These are phyloP conservation scores for Scutellaria barbata DNA, from an alignment of 257 asterid genomes.

Conservation along the genomic window DNA sequence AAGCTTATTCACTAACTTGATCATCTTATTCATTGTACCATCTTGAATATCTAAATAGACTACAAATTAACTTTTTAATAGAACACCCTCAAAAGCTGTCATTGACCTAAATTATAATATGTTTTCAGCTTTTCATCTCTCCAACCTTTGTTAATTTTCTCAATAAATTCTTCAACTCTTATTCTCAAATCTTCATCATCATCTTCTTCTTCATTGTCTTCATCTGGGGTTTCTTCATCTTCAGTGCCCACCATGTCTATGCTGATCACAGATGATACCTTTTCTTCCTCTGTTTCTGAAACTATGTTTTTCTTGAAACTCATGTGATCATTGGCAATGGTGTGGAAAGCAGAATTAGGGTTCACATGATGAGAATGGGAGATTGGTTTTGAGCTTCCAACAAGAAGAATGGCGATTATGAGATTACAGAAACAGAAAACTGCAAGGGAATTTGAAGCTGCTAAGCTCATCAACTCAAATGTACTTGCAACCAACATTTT, in stretches of 20 bases:
- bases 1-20: too few species aligned
- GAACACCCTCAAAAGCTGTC: too few species aligned
- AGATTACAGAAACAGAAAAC: conserved; percentile 76
- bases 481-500: conserved; percentile 49
- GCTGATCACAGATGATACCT: conserved; percentile 26
- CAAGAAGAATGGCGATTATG: conserved; percentile 59
- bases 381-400: conserved; percentile 45
- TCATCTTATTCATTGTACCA: too few species aligned
- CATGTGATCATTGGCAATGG: neutral
- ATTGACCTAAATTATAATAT: too few species aligned
- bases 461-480: conserved; percentile 52
- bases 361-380: neutral
- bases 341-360: too few species aligned
- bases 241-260: conserved; percentile 32
- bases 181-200: conserved; percentile 57
- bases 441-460: conserved; percentile 60
- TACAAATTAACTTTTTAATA: too few species aligned
- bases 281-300: conserved; percentile 25
- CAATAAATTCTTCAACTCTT: conserved; percentile 60
- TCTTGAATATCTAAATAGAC: too few species aligned
- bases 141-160: conserved; percentile 57
- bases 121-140: conserved; percentile 50
- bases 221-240: conserved; percentile 24
- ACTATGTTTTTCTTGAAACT: neutral
- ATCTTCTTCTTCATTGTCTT: conserved; percentile 21